phyloP scores from a whole-genome alignment of 129 eudicot genomes.

The Tanacetum coccineum region DNA sequence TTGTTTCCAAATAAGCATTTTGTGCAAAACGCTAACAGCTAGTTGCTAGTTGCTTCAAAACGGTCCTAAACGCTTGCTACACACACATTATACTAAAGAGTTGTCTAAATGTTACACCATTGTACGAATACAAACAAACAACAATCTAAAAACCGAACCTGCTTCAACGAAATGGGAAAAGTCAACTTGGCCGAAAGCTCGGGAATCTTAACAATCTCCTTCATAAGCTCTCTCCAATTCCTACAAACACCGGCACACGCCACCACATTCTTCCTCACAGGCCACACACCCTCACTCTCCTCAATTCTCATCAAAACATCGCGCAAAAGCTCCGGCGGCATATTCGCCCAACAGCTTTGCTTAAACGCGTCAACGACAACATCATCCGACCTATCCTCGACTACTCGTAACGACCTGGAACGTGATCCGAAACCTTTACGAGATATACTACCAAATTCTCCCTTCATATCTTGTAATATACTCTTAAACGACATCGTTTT shows the following conservation, averaged over 20 bases:
- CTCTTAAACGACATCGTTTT: conserved; percentile 66
- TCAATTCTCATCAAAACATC: conserved; percentile 87
- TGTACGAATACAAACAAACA: neutral
- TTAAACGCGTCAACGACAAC: conserved; percentile 58
- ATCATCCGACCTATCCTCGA: conserved; percentile 40
- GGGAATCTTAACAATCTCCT: conserved; percentile 68
- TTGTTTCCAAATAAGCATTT: too few relatives aligned
- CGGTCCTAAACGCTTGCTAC: too few relatives aligned
- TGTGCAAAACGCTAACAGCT: too few relatives aligned
- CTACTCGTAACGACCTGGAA: conserved; percentile 68
- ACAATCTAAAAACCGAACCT: too few relatives aligned
- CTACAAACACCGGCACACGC: conserved; percentile 92
- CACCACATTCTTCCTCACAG: conserved; percentile 69
- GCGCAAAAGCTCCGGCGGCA: conserved; percentile 90
- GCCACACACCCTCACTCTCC: conserved; percentile 72
- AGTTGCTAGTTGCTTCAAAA: too few relatives aligned
- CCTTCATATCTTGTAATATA: conserved; percentile 85
- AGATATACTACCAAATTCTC: conserved; percentile 76
- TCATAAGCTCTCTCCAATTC: conserved; percentile 85
- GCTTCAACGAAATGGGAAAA: conserved; percentile 89
- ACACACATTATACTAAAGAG: neutral
- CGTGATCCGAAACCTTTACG: conserved; percentile 81
- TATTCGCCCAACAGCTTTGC: conserved; percentile 96
- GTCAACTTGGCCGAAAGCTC: conserved; percentile 72
- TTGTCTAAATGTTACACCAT: neutral